Evolutionary conservation across 768 basidiomycete genomes (phyloP).

Genomic region (Termitomyces titanicus): DNA sequence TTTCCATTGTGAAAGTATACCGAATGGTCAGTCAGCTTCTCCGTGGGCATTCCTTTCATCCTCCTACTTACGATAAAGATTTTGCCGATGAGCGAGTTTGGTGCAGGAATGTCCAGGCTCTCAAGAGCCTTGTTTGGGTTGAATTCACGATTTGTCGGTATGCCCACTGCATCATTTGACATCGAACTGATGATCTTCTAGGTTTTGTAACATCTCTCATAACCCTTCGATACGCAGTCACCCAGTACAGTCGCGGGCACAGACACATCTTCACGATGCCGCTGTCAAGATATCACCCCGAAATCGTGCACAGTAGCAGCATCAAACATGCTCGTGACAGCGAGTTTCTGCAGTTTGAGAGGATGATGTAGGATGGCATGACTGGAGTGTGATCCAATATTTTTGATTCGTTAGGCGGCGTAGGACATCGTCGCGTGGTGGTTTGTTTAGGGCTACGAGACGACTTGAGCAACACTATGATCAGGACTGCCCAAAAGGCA

Average conservation of each 20-base stretch:
- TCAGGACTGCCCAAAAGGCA: too few relatives aligned
- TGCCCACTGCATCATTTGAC: not conserved
- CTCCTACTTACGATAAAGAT: constrained; percentile 20
- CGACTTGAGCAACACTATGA: too few relatives aligned
- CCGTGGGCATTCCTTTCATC: not conserved
- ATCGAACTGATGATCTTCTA: constrained; percentile 13
- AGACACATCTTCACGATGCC: constrained; percentile 50
- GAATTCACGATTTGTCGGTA: constrained; percentile 50
- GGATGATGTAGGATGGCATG: constrained; percentile 16
- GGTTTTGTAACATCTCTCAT: constrained; percentile 39
- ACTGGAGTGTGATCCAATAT: not conserved
- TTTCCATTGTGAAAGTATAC: constrained; percentile 44
- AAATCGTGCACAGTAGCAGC: constrained; percentile 1
- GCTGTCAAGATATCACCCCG: constrained; percentile 43
- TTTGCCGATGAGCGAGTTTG: constrained; percentile 42
- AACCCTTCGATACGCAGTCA: constrained; percentile 41
- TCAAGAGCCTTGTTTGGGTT: constrained; percentile 58
- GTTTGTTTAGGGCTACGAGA: too few relatives aligned
- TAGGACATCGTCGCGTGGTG: not conserved
- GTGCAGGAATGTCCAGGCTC: constrained; percentile 52
- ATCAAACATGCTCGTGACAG: constrained; percentile 19
- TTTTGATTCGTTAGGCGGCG: not conserved
- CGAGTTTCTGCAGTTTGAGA: constrained; percentile 36
- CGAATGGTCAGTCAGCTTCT: constrained; percentile 31
- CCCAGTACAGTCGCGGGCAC: constrained; percentile 40